These are phyloP conservation scores for Glarea lozoyensis DNA, from an alignment of 495 filamentous ascomycete species.

Conservation along the genomic window DNA sequence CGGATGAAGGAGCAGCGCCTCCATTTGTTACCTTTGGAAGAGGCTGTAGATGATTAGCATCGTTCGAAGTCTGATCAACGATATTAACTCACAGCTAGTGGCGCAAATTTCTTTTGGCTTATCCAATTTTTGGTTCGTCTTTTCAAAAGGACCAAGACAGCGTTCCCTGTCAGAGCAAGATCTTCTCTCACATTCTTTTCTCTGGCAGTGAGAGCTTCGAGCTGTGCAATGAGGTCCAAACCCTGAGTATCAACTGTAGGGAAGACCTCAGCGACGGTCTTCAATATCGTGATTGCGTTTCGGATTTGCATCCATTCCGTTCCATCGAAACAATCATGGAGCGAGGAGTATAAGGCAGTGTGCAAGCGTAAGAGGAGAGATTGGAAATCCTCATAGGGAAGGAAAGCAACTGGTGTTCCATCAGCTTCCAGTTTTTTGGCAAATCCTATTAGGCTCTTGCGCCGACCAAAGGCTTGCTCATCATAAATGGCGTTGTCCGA, in stretches of 20 bases:
- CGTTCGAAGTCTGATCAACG: too few species aligned
- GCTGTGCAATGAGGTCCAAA: constrained; percentile 53
- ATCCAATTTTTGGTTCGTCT: constrained; percentile 74
- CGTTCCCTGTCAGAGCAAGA: constrained; percentile 81
- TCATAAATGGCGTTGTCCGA: constrained; percentile 65
- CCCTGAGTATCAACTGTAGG: constrained; percentile 87
- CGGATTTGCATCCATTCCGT: constrained; percentile 97
- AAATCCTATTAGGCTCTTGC: constrained; percentile 34
- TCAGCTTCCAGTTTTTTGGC: constrained; percentile 56
- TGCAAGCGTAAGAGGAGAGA: constrained; percentile 88
- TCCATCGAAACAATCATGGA: constrained; percentile 68
- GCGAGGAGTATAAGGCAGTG: constrained; percentile 58
- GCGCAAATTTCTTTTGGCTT: too few species aligned
- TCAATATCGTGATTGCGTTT: constrained; percentile 89
- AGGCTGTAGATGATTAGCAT: constrained; percentile 6
- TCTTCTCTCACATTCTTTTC: constrained; percentile 76
- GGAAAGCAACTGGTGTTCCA: constrained; percentile 52
- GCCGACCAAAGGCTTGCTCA: constrained; percentile 55
- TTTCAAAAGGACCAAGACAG: constrained; percentile 73
- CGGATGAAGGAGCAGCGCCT: not conserved
- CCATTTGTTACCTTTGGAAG: constrained; percentile 18
- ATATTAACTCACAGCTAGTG: too few species aligned
- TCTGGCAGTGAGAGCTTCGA: constrained; percentile 65
- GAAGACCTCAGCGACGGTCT: constrained; percentile 68
- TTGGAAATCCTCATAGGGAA: constrained; percentile 74